phyloP scores from a whole-genome alignment of 169 alveolate genomes.

The Perkinsus chesapeaki region DNA sequence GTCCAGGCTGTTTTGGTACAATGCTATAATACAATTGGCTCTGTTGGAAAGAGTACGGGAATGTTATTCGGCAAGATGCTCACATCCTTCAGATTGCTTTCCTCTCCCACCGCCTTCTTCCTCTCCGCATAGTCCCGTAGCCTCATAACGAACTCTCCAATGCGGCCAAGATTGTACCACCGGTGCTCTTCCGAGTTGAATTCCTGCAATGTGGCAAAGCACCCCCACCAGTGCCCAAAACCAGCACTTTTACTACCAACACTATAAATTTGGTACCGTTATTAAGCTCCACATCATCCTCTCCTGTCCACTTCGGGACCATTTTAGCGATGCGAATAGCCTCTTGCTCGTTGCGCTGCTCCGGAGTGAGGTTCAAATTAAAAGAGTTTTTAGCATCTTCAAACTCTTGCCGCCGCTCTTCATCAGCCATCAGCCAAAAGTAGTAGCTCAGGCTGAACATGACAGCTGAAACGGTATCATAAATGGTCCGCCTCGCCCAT shows the following conservation, averaged over 20 bases:
- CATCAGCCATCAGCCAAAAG: background rate
- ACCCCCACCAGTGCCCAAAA: too few species aligned
- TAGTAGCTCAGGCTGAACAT: conserved; percentile 1
- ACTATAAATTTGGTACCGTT: background rate
- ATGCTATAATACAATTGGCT: background rate
- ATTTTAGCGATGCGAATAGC: background rate
- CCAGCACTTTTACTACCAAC: too few species aligned
- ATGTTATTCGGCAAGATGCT: background rate
- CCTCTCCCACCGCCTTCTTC: background rate
- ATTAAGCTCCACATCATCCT: background rate
- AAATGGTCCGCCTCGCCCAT: too few species aligned
- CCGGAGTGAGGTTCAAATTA: background rate
- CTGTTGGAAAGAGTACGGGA: background rate
- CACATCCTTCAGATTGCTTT: background rate
- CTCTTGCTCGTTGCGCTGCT: background rate
- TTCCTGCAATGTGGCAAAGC: background rate
- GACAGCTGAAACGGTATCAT: background rate
- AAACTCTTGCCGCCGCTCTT: background rate
- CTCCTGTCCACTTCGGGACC: background rate
- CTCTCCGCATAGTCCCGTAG: background rate
- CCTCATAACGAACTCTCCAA: background rate
- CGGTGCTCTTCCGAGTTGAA: background rate
- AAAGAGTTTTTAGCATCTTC: background rate
- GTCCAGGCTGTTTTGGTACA: background rate
- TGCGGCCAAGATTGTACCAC: background rate